Conservation (phyloP, 1,139 yeast species). For the Suhomyces kunorum region DNA sequence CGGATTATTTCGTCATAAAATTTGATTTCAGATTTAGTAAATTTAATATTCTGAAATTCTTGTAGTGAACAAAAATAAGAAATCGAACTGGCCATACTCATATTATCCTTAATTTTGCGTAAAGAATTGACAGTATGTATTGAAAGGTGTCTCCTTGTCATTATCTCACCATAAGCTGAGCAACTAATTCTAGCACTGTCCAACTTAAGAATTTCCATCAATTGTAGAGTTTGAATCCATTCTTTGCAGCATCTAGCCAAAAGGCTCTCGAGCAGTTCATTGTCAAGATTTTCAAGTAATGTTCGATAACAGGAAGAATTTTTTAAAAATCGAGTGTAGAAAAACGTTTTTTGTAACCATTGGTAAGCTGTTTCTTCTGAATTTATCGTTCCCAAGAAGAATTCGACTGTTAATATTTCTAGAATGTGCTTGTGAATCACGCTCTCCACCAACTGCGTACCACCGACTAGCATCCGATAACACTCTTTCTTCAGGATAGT, state of each 20-base stretch:
- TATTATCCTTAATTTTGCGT: no score
- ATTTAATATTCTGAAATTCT: background rate
- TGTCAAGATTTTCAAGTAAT: background rate
- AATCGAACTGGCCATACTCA: background rate
- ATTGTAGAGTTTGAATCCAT: background rate
- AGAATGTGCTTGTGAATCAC: conserved; percentile 43
- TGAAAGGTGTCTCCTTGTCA: background rate
- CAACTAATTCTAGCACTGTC: background rate
- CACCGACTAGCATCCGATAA: conserved; percentile 39
- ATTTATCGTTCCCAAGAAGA: conserved; percentile 29
- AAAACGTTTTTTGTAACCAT: conserved; percentile 2
- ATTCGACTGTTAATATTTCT: conserved; percentile 53
- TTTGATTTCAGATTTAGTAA: background rate
- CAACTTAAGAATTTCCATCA: background rate
- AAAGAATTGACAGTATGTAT: background rate
- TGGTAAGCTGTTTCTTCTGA: background rate
- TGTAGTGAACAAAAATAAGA: background rate
- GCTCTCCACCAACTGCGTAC: conserved; percentile 52
- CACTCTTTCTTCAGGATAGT: conserved; percentile 31
- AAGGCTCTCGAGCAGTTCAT: background rate
- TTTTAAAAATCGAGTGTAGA: background rate
- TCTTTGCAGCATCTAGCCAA: background rate
- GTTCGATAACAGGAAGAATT: background rate
- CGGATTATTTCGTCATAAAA: background rate
- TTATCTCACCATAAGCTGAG: background rate